phyloP scores from a whole-genome alignment of 768 basidiomycete species.

The Mycena chlorophos region DNA sequence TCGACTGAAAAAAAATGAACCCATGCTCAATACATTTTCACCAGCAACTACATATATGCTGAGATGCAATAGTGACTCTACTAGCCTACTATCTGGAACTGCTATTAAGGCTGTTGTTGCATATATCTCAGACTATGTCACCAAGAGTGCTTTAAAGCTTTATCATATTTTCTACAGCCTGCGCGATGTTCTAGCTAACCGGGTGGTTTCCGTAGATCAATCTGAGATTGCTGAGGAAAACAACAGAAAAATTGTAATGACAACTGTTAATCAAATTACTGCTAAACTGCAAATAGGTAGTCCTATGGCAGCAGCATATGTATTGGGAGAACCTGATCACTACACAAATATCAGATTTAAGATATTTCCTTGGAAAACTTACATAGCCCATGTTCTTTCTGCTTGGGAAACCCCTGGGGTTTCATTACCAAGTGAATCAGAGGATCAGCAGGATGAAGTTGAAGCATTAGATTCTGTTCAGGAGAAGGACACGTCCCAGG shows the following conservation, averaged over 20 bases:
- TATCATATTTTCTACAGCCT: slow-evolving; percentile 26
- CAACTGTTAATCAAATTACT: slow-evolving; percentile 12
- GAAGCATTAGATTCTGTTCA: too few species aligned
- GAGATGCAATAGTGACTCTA: slow-evolving; percentile 35
- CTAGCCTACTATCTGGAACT: slow-evolving; percentile 34
- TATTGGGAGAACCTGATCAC: not conserved
- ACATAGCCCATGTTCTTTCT: not conserved
- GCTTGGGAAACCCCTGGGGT: too few species aligned
- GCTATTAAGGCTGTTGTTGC: slow-evolving; percentile 34
- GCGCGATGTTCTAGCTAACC: not conserved
- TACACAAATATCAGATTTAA: slow-evolving; percentile 4
- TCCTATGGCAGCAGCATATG: slow-evolving; percentile 1
- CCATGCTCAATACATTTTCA: slow-evolving; percentile 31
- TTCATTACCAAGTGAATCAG: too few species aligned
- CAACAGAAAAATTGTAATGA: slow-evolving; percentile 2
- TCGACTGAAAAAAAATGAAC: slow-evolving; percentile 31
- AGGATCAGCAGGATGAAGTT: too few species aligned
- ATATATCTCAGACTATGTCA: slow-evolving; percentile 36
- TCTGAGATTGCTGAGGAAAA: not conserved
- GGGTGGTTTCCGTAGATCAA: not conserved
- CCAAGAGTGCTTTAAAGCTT: slow-evolving; percentile 31
- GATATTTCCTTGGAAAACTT: not conserved
- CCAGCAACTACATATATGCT: slow-evolving; percentile 27
- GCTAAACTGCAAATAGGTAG: not conserved
- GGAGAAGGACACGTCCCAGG: too few species aligned